Evolutionary conservation across 2,329 filamentous ascomycete species (phyloP).

Genomic region (Colletotrichum caudatum): DNA sequence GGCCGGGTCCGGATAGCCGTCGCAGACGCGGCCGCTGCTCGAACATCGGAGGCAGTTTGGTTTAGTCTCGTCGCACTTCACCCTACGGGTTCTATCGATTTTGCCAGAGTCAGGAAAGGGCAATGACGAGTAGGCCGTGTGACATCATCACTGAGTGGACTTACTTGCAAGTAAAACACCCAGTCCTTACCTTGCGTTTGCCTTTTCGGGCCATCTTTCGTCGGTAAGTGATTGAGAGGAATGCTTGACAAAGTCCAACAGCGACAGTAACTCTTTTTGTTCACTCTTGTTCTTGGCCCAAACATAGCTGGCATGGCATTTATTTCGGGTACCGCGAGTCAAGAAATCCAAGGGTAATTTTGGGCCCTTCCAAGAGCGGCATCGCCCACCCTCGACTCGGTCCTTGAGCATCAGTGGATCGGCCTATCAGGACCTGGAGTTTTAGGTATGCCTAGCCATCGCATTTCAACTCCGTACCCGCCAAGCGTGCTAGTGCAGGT

Average conservation of each 20-base stretch:
- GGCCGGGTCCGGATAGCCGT: constrained; percentile 60
- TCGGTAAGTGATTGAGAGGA: neutral
- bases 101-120: neutral
- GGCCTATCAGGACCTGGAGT: neutral
- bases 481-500: neutral
- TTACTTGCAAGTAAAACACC: constrained; percentile 68
- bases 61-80: constrained; percentile 69
- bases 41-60: constrained; percentile 65
- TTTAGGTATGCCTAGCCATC: neutral
- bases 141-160: constrained; percentile 45
- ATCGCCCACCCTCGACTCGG: neutral
- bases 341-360: neutral
- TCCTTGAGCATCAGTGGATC: neutral
- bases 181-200: constrained; percentile 59
- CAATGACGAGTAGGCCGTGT: no score
- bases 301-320: neutral
- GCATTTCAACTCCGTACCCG: neutral
- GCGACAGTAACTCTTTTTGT: neutral
- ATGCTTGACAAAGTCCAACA: neutral
- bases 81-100: constrained; percentile 61
- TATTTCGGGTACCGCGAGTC: neutral
- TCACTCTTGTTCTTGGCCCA: neutral
- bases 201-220: constrained; percentile 50
- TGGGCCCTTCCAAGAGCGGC: neutral
- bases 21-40: constrained; percentile 67